Percentiles rank a stretch among this genome's conserved stretches.
Evolutionary conservation across 768 basidiomycete species (phyloP).

Genomic region (Favolaschia claudopus): DNA sequence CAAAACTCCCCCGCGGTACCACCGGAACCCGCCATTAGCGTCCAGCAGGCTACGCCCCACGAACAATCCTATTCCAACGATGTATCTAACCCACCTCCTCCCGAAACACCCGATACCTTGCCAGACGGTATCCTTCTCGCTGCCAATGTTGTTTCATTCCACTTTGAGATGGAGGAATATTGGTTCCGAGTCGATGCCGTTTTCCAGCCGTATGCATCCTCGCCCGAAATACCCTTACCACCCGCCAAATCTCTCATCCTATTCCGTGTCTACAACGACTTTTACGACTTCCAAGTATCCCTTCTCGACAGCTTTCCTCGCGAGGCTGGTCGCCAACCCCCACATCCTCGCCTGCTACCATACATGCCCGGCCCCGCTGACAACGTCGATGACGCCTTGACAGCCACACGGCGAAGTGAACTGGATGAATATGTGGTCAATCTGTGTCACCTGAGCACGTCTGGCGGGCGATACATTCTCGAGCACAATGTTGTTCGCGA

Average conservation of each 20-base stretch:
- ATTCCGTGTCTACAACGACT: conserved; percentile 97
- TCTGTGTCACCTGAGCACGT: conserved; percentile 73
- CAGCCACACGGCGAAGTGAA: conserved; percentile 80
- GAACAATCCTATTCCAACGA: conserved; percentile 29
- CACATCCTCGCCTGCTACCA: conserved; percentile 80
- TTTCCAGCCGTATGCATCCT: conserved; percentile 81
- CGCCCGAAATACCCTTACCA: conserved; percentile 62
- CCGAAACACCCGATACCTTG: conserved; percentile 56
- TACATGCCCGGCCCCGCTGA: conserved; percentile 97
- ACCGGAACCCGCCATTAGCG: conserved; percentile 29
- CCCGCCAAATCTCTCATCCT: conserved; percentile 82
- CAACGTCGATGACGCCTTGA: conserved; percentile 83
- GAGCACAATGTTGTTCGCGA: conserved; percentile 80
- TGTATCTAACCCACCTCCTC: conserved; percentile 39
- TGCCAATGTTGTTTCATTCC: conserved; percentile 95
- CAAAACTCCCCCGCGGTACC: conserved; percentile 29
- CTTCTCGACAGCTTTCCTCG: conserved; percentile 87
- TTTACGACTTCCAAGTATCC: conserved; percentile 95
- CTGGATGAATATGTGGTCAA: conserved; percentile 88
- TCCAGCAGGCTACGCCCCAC: conserved; percentile 39
- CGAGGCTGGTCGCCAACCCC: conserved; percentile 84
- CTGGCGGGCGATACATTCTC: conserved; percentile 79
- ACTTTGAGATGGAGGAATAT: conserved; percentile 94
- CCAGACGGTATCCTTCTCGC: conserved; percentile 86
- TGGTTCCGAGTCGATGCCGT: conserved; percentile 96